Evolutionary conservation across 257 asterid genomes (phyloP).

Genomic region (Misopates orontium): DNA sequence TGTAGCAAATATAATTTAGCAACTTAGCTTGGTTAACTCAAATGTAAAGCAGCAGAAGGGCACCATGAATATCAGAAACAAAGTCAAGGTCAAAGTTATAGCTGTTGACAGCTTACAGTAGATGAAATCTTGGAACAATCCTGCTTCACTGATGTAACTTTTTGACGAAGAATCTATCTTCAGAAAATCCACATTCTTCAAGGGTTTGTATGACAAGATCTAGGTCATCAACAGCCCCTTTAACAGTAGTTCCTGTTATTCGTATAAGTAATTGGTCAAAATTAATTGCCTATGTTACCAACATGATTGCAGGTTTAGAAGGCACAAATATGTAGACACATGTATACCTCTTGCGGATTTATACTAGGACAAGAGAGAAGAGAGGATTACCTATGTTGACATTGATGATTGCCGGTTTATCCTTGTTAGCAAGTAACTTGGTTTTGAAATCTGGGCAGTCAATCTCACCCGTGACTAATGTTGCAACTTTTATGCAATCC

Average conservation of each 20-base stretch:
- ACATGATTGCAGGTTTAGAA: constrained; percentile 14
- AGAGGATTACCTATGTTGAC: constrained; percentile 67
- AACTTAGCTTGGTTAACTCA: no score
- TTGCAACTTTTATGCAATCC: constrained; percentile 79
- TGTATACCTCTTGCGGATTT: background rate
- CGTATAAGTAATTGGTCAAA: no score
- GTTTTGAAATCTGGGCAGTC: constrained; percentile 76
- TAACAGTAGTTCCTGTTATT: constrained; percentile 91
- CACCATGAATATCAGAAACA: constrained; percentile 20
- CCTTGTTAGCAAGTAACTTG: constrained; percentile 66
- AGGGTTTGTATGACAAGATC: no score
- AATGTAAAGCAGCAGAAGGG: constrained; percentile 4
- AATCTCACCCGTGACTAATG: constrained; percentile 86
- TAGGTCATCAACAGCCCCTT: constrained; percentile 98
- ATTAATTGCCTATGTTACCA: no score
- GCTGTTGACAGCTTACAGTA: constrained; percentile 58
- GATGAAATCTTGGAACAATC: constrained; percentile 87
- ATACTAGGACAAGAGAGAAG: no score
- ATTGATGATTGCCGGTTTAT: no score
- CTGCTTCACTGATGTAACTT: constrained; percentile 97
- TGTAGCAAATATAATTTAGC: constrained; percentile 10
- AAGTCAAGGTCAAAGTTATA: constrained; percentile 20
- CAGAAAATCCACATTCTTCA: constrained; percentile 78
- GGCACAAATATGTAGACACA: background rate
- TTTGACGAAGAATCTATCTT: constrained; percentile 96